Evolutionary conservation across 2,329 filamentous ascomycete species (phyloP), one percentile per base, ranked within the genome.

Genomic region (Blastomyces parvus): DNA sequence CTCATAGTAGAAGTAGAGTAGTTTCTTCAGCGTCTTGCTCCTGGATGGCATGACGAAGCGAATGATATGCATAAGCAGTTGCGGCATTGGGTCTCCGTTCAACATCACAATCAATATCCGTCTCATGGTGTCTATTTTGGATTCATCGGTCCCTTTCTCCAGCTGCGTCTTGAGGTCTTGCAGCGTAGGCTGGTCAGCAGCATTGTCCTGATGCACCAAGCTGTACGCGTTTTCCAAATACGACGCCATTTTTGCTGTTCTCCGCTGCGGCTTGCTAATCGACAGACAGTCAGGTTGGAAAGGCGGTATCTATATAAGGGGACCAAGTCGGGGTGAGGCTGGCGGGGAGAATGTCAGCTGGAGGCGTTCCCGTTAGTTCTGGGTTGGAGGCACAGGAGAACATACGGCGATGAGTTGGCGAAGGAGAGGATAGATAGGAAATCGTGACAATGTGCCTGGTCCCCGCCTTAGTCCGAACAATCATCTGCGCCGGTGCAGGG

Each of bases 31-130:
- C 52, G 88, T 82, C 81, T 99, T 99, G 78, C 89, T 91, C 81
- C 95, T 97, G 67, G 91, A 96, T 17, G 94, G 94, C 94, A 99
- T 99, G 71, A 99, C 92, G 76, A 99, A 99, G 76, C 94, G 91
- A 77, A 99, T 99, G 74, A 99, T 99, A 81, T 97, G 94, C 94
- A 99, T 99, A 70, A 99, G 86, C 25, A 99, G 83, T 70, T 91
- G 88, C 33, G 92, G 89, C 88, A 99, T 94, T 50, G 94, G 88
- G 74, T 99, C 93, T 70, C 94, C 94, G 76, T 97, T 97, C 73
- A 99, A 86, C 94, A 99, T 97, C 74, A 97, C 86, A 67, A 90
- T 96, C 74, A 97, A 81, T 76, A 99, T 91, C 80, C 87, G 89
- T 86, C 94, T 95, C 91, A 95, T 95, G 65, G 91, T 96, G 69